Evolutionary conservation across 163 green algal species (phyloP), one percentile per base, ranked within the genome.

Genomic region (Picocystis sp.): DNA sequence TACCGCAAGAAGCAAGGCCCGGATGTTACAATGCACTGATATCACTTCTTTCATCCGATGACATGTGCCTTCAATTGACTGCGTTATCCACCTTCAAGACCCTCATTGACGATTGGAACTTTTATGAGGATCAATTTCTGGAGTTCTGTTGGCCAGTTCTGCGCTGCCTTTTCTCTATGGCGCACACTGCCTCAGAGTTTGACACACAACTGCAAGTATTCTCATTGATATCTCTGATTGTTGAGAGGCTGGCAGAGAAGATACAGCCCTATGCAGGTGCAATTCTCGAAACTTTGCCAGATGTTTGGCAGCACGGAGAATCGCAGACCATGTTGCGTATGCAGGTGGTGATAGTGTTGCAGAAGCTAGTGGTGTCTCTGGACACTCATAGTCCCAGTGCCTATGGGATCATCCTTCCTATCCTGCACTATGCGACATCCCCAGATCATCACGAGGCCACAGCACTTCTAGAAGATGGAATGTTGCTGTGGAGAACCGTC

Each of bases 391-490:
- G 70, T 2, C 41, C 63, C 0, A 55, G 62, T 8, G 50, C 48
- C 9, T 82, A 90, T 61, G 53, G 51, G 6, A 55, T 93, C 15
- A 43, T 94, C 22, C 42, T 92, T 19, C 84, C 86, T 8, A 63
- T 92, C 52, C 66, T 94, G 49, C 43, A 50, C 3, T 55, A 72
- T 24, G 5, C 44, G 5, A 38, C 29, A 38, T 38, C 38, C 47
- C 10, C 65, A 52, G 22, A 61, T 65, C 41, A 54, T 70, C 29
- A 46, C 25, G 10, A 50, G 83, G 61, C 67, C 74, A 0, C 78
- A 89, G 22, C 70, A 87, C 67, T 94, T 53, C 53, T 93, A 41
- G 86, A 95, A 60, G 86, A 95, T 58, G 82, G 69, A 0, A 64
- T 95, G 49, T 68, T 76, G 48, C 65, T 91, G 33, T 89, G 78